Evolutionary conservation across 2,329 filamentous ascomycete genomes (phyloP).

Genomic region (Aureobasidium sp.): DNA sequence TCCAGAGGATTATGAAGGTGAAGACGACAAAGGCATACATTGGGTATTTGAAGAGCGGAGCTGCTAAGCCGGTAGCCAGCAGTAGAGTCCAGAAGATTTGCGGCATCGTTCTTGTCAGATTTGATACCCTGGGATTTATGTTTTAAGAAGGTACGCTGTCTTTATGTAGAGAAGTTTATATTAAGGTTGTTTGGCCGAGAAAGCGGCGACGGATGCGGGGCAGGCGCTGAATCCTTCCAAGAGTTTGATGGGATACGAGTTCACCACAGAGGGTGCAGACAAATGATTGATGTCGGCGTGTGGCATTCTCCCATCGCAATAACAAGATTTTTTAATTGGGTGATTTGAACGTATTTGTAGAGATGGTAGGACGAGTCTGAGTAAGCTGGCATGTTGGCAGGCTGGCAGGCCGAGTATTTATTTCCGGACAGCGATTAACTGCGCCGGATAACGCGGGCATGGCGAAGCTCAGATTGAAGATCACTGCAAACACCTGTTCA

Average conservation of each 20-base stretch:
- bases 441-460: neutral
- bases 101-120: neutral
- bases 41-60: neutral
- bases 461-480: neutral
- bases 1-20: neutral
- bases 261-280: no score
- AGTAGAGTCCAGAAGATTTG: neutral
- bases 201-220: neutral
- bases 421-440: neutral
- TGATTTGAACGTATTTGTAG: no score
- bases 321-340: neutral
- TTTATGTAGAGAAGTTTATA: neutral
- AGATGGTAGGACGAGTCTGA: no score
- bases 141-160: neutral
- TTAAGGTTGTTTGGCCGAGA: neutral
- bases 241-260: neutral
- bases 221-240: neutral
- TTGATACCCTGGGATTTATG: neutral
- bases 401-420: neutral
- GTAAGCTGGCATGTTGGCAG: neutral
- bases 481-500: neutral
- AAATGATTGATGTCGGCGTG: no score
- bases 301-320: no score
- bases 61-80: neutral
- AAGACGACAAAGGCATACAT: neutral